Conservation (phyloP, 108 stramenopile species). For the Parietichytrium sp. region DNA sequence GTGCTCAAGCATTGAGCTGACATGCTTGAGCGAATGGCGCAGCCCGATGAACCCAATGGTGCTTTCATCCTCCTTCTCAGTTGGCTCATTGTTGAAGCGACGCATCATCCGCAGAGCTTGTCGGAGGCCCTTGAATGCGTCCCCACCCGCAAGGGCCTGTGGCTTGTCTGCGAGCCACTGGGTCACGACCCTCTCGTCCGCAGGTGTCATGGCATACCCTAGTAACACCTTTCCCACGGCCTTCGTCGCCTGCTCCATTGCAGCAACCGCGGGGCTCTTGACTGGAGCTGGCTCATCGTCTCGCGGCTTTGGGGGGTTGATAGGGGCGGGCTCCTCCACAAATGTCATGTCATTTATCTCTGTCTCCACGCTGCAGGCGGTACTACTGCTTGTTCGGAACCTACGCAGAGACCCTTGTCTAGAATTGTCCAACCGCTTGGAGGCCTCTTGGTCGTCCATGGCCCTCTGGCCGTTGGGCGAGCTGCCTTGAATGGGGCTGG, state of each 20-base stretch:
- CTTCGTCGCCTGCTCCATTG: not conserved
- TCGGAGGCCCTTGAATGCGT: constrained; percentile 28
- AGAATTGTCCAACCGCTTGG: not conserved
- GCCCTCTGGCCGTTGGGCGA: no score
- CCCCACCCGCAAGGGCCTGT: not conserved
- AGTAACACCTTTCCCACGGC: constrained; percentile 24
- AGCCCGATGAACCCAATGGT: constrained; percentile 1
- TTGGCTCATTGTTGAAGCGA: not conserved
- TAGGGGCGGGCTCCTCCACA: not conserved
- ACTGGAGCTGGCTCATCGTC: not conserved
- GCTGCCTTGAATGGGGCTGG: no score
- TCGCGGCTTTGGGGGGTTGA: not conserved
- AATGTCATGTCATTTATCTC: not conserved
- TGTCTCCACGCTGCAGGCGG: not conserved
- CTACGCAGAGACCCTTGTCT: not conserved
- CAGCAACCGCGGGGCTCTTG: not conserved
- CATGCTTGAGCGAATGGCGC: constrained; percentile 2
- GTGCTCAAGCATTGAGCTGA: not conserved
- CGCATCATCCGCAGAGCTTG: constrained; percentile 35
- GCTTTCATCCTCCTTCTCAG: not conserved
- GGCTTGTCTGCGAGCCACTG: constrained; percentile 34
- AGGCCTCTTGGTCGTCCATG: not conserved
- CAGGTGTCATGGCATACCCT: constrained; percentile 34
- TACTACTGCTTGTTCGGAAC: not conserved
- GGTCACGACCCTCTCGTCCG: not conserved